These are phyloP conservation scores for Irpex sp. DNA, from an alignment of 1,284 basidiomycete species.

Conservation along the genomic window DNA sequence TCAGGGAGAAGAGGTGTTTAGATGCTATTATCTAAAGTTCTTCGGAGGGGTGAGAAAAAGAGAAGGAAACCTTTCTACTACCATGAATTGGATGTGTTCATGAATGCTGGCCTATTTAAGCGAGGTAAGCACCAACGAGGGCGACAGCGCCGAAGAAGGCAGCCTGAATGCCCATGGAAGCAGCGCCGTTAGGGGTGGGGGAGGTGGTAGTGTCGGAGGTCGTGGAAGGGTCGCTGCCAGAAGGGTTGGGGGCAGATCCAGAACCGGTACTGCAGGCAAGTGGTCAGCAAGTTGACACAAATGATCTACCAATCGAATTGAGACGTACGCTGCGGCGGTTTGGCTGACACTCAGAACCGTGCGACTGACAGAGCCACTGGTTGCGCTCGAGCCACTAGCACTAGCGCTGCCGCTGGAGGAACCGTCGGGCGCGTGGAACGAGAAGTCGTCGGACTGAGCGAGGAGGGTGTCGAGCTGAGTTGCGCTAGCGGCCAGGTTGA, in stretches of 20 bases:
- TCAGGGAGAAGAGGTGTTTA: neutral
- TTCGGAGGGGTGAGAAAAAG: neutral
- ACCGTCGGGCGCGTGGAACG: slow-evolving; percentile 36
- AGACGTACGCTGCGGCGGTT: slow-evolving; percentile 13
- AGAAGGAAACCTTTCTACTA: neutral
- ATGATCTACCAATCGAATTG: neutral
- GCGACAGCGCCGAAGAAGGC: slow-evolving; percentile 25
- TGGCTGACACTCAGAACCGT: neutral
- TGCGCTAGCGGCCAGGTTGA: slow-evolving; percentile 62
- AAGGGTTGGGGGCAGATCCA: slow-evolving; percentile 4
- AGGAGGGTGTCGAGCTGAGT: slow-evolving; percentile 45
- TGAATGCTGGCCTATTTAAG: slow-evolving; percentile 15
- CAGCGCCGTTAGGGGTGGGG: slow-evolving; percentile 21
- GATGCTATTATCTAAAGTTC: neutral
- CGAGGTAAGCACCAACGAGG: slow-evolving; percentile 26
- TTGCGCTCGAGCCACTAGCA: slow-evolving; percentile 5
- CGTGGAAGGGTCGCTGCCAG: slow-evolving; percentile 14
- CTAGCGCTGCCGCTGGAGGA: slow-evolving; percentile 13
- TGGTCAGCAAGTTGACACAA: slow-evolving; percentile 6
- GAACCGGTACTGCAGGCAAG: slow-evolving; percentile 2
- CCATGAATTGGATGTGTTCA: neutral
- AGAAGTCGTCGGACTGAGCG: slow-evolving; percentile 63
- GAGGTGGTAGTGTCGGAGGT: slow-evolving; percentile 21
- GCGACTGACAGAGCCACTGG: slow-evolving; percentile 5
- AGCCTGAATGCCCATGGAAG: slow-evolving; percentile 19